Conservation (phyloP, 2,329 filamentous ascomycete genomes). For the Penicillium sp. region DNA sequence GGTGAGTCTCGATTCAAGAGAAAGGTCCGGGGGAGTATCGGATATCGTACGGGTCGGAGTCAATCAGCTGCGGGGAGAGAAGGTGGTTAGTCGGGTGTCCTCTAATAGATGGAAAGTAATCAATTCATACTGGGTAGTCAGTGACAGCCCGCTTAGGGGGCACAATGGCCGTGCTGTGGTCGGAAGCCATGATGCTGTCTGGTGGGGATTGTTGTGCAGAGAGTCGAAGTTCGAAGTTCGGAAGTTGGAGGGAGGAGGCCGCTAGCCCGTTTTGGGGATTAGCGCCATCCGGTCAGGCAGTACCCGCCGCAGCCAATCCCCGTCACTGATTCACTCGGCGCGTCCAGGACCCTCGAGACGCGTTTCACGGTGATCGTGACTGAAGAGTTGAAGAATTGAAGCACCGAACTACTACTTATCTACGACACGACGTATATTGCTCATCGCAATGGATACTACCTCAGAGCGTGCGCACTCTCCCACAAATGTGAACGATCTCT, state of each 20-base stretch:
- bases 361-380: slow-evolving; percentile 10
- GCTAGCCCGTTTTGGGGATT: slow-evolving; percentile 26
- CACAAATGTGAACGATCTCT: slow-evolving; percentile 66
- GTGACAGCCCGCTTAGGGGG: slow-evolving; percentile 78
- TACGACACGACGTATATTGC: background rate
- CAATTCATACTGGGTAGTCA: slow-evolving; percentile 77
- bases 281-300: slow-evolving; percentile 18
- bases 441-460: slow-evolving; percentile 11
- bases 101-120: background rate
- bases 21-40: slow-evolving; percentile 19
- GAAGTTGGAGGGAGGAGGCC: slow-evolving; percentile 30
- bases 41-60: slow-evolving; percentile 87
- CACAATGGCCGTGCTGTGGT: slow-evolving; percentile 53
- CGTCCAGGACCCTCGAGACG: slow-evolving; percentile 16
- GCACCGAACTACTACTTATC: background rate
- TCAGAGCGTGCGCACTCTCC: slow-evolving; percentile 27
- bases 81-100: slow-evolving; percentile 20
- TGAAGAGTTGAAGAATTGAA: background rate
- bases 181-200: slow-evolving; percentile 38
- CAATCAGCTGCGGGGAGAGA: slow-evolving; percentile 73
- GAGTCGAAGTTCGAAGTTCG: slow-evolving; percentile 34
- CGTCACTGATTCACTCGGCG: slow-evolving; percentile 16
- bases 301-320: slow-evolving; percentile 17
- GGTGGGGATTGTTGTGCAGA: slow-evolving; percentile 24
- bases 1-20: slow-evolving; percentile 34